These are phyloP conservation scores for Logfia minima DNA, from an alignment of 129 eudicot genomes.

Conservation along the genomic window DNA sequence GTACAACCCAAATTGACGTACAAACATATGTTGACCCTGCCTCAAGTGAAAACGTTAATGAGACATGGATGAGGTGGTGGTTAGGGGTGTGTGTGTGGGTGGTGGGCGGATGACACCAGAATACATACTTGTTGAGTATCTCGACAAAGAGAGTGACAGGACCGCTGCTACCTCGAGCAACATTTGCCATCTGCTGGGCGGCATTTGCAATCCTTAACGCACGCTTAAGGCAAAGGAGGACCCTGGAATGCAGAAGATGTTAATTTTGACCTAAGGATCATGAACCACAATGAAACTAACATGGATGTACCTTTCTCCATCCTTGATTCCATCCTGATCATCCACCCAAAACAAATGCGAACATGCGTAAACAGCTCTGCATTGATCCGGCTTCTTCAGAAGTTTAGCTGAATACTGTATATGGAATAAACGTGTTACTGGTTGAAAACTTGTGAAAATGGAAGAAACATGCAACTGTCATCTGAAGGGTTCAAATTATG, in stretches of 20 bases:
- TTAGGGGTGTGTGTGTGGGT: background rate
- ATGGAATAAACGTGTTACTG: conserved; percentile 5
- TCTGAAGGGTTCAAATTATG: background rate
- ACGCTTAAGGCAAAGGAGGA: conserved; percentile 91
- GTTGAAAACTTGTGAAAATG: background rate
- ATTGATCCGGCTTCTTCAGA: conserved; percentile 93
- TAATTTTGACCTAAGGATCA: background rate
- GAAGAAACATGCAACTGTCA: background rate
- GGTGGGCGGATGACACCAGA: background rate
- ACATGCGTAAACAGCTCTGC: conserved; percentile 98
- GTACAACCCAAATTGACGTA: background rate
- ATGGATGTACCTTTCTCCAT: conserved; percentile 79
- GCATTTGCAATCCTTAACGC: conserved; percentile 97
- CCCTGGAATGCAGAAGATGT: conserved; percentile 47
- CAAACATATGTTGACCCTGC: background rate
- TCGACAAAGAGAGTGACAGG: conserved; percentile 94
- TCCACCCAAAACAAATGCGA: conserved; percentile 99
- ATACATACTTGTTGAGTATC: conserved; percentile 86
- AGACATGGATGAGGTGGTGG: background rate
- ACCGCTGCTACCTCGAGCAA: conserved; percentile 97
- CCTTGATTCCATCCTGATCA: conserved; percentile 92
- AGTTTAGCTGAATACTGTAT: conserved; percentile 97
- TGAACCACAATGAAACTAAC: background rate
- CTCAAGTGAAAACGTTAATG: background rate
- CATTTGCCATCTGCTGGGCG: conserved; percentile 98